phyloP scores from a whole-genome alignment of 164 flowering plant genomes.

The Vitis rotundifolia region DNA sequence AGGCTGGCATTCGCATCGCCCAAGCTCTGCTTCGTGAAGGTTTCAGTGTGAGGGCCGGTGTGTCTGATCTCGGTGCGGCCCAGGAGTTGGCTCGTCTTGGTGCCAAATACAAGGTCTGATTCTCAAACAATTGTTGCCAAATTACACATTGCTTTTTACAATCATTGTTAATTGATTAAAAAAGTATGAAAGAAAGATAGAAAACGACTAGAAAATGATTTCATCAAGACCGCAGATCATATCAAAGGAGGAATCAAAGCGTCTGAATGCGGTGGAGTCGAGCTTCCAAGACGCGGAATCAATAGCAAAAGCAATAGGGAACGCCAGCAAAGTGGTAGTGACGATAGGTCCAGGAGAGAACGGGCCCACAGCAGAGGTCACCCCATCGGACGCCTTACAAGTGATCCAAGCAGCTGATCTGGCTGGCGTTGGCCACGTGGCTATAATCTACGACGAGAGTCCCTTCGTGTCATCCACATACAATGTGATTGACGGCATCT shows the following conservation, averaged over 20 bases:
- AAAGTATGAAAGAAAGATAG: too few relatives aligned
- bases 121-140: too few relatives aligned
- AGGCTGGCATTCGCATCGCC: conserved; percentile 77
- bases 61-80: conserved; percentile 80
- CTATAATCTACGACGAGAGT: conserved; percentile 59
- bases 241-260: conserved; percentile 65
- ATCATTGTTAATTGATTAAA: background rate
- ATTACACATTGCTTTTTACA: background rate
- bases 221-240: conserved; percentile 51
- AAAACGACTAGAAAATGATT: background rate
- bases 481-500: conserved; percentile 76
- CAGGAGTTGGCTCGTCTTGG: conserved; percentile 89
- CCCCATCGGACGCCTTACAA: conserved; percentile 64
- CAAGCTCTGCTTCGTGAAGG: conserved; percentile 76
- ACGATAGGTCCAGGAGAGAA: conserved; percentile 79
- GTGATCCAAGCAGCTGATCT: conserved; percentile 77
- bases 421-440: conserved; percentile 83
- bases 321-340: conserved; percentile 92
- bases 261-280: conserved; percentile 84
- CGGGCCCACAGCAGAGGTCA: conserved; percentile 59
- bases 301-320: conserved; percentile 89
- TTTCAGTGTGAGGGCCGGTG: conserved; percentile 87
- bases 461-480: conserved; percentile 31
- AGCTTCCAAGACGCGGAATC: conserved; percentile 58
- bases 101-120: conserved; percentile 67